Conservation (phyloP, 2,329 filamentous ascomycete genomes). For the Scedosporium aurantiacum region DNA sequence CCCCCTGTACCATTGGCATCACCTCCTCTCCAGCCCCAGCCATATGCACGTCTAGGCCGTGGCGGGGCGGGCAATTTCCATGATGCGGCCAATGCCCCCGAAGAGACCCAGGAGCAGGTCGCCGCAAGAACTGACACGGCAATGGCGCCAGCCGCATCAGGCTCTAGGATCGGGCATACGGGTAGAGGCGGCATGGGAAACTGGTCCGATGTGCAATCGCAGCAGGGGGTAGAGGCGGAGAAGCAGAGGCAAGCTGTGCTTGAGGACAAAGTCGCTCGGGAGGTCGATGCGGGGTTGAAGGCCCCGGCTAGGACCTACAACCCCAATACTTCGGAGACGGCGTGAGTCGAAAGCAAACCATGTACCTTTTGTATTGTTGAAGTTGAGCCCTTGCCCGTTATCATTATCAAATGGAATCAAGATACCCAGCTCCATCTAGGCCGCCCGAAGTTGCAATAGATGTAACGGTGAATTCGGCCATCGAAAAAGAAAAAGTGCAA, state of each 20-base stretch:
- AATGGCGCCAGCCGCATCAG: slow-evolving; percentile 18
- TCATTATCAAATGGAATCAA: neutral
- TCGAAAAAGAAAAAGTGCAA: neutral
- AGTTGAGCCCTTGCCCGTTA: neutral
- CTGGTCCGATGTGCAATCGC: slow-evolving; percentile 20
- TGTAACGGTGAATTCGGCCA: neutral
- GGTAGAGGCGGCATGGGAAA: slow-evolving; percentile 44
- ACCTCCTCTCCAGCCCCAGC: slow-evolving; percentile 15
- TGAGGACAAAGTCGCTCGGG: slow-evolving; percentile 24
- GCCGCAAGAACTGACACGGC: slow-evolving; percentile 22
- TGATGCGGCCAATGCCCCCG: slow-evolving; percentile 23
- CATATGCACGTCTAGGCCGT: slow-evolving; percentile 37
- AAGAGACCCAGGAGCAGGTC: slow-evolving; percentile 19
- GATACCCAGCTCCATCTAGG: neutral
- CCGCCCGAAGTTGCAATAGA: neutral
- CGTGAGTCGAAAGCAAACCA: neutral
- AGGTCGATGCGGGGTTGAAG: slow-evolving; percentile 29
- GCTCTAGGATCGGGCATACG: slow-evolving; percentile 16
- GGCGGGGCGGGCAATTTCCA: slow-evolving; percentile 53
- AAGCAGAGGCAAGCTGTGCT: slow-evolving; percentile 21
- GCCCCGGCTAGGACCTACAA: slow-evolving; percentile 26
- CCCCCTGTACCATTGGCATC: slow-evolving; percentile 16
- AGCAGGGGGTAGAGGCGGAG: slow-evolving; percentile 8
- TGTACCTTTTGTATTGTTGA: neutral
- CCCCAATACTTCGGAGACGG: neutral